Conservation (phyloP, 1,139 yeast genomes). For the Geotrichum reessii region DNA sequence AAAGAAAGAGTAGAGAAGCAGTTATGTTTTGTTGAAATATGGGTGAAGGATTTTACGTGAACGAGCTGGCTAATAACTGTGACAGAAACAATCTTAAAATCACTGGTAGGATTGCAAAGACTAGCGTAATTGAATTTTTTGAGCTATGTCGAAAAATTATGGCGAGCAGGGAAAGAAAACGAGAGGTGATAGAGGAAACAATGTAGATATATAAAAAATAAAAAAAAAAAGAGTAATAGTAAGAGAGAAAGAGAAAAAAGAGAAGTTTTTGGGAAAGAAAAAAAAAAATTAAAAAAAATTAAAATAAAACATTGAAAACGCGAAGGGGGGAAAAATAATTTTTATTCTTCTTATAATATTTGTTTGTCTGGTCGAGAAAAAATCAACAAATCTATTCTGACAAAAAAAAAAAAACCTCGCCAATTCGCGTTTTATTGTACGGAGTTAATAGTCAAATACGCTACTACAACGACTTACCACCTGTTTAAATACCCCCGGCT, state of each 20-base stretch:
- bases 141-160: neutral
- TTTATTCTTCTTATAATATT: conserved; percentile 1
- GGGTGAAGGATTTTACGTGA: neutral
- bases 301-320: neutral
- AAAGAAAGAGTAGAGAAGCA: neutral
- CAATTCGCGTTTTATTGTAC: neutral
- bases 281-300: neutral
- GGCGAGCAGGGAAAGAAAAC: neutral
- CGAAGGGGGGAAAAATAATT: neutral
- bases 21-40: neutral
- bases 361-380: conserved; percentile 1
- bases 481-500: neutral
- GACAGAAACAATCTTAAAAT: neutral
- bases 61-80: neutral
- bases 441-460: neutral
- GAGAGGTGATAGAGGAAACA: neutral
- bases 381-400: neutral
- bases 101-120: neutral
- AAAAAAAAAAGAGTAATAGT: neutral
- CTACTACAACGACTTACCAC: neutral
- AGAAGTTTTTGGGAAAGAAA: neutral
- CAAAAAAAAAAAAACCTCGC: neutral
- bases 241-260: conserved; percentile 3
- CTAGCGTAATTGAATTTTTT: neutral
- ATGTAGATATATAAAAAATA: too few relatives aligned